Percentiles rank a stretch among this genome's conserved stretches.
phyloP scores from a whole-genome alignment of 257 asterid genomes.

The Solanum dulcamara region DNA sequence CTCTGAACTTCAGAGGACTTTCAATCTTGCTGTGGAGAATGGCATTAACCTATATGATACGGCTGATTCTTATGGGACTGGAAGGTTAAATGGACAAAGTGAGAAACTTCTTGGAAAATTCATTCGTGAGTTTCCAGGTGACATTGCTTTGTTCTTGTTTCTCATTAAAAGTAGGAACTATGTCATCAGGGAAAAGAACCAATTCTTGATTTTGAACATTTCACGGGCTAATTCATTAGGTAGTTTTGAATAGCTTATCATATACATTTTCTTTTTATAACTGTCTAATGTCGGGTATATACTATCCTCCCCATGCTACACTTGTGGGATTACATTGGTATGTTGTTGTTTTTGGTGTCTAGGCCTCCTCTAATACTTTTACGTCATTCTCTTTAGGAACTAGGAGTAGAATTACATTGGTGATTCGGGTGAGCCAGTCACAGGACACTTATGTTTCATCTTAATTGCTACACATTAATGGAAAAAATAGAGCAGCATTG shows the following conservation, averaged over 20 bases:
- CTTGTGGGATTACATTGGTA: no score
- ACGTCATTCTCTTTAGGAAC: not conserved
- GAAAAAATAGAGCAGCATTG: not conserved
- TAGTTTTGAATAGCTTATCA: not conserved
- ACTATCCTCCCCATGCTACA: no score
- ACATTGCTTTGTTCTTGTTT: not conserved
- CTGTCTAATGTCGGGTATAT: accelerated
- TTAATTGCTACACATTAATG: not conserved
- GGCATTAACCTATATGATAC: constrained; percentile 87
- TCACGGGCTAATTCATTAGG: not conserved
- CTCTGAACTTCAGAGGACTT: constrained; percentile 66
- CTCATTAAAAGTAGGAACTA: not conserved
- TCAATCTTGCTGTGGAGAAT: constrained; percentile 67
- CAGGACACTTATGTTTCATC: not conserved
- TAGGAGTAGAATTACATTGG: not conserved
- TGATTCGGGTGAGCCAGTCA: not conserved
- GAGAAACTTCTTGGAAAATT: constrained; percentile 94
- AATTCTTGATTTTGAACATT: not conserved
- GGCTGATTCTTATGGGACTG: constrained; percentile 97
- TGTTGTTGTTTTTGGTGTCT: not conserved
- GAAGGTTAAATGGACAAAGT: constrained; percentile 75
- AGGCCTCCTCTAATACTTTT: not conserved
- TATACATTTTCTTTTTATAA: not conserved
- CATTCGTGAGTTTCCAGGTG: constrained; percentile 49
- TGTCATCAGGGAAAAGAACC: not conserved